Conservation (phyloP, 1,139 yeast genomes). For the Scheffersomyces insectosa region DNA sequence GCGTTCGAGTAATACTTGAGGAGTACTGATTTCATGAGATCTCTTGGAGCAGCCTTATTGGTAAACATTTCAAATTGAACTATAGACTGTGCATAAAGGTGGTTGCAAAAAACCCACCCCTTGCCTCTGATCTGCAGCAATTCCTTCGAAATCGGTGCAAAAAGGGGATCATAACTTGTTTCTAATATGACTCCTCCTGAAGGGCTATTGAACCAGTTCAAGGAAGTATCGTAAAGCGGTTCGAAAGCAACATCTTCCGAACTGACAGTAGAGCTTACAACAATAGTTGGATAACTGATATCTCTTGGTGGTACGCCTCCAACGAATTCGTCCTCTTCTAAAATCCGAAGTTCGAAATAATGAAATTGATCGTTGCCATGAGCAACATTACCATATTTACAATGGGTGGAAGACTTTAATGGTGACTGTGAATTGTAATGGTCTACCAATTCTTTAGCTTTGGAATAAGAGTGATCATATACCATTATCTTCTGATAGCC, state of each 20-base stretch:
- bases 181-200: slow-evolving; percentile 17
- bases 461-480: slow-evolving; percentile 2
- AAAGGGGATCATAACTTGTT: slow-evolving; percentile 7
- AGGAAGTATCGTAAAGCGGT: slow-evolving; percentile 3
- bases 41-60: slow-evolving; percentile 15
- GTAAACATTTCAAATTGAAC: slow-evolving; percentile 17
- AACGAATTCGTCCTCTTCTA: slow-evolving; percentile 9
- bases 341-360: too few relatives aligned
- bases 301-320: slow-evolving; percentile 5
- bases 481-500: slow-evolving; percentile 13
- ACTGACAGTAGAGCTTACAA: slow-evolving; percentile 10
- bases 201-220: slow-evolving; percentile 12
- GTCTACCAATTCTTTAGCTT: too few relatives aligned
- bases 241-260: slow-evolving; percentile 1
- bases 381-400: too few relatives aligned
- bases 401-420: too few relatives aligned
- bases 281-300: slow-evolving; percentile 9
- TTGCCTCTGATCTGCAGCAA: neutral
- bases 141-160: too few relatives aligned
- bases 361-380: too few relatives aligned
- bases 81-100: slow-evolving; percentile 11
- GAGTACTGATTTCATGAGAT: slow-evolving; percentile 7
- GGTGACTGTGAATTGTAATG: too few relatives aligned
- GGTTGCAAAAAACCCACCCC: slow-evolving; percentile 15
- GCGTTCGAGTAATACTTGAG: neutral